Base-by-base conservation (phyloP, 108 stramenopile genomes). In the Nitzschia sp. region DNA sequence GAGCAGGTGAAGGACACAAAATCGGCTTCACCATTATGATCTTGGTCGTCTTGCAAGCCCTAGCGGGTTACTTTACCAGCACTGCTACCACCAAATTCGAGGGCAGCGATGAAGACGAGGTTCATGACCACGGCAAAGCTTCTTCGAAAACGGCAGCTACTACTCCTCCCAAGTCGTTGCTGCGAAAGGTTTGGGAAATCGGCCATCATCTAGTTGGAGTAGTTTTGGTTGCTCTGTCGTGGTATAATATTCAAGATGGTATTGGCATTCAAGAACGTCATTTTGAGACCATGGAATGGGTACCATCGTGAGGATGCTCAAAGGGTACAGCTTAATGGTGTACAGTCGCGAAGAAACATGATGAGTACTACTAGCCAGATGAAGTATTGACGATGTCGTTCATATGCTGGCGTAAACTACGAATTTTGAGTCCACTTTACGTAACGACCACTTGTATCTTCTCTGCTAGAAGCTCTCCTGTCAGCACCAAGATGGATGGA, bases 21-120 rank as follows among this genome's bases (percentile, higher is more conserved):
- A 48, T 66, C 11, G 82, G 82, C 0, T 38, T 83, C 17, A 60
- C 58, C 34, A 64, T 83, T 2, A 63, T 75, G n/a, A 46, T 61
- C 42, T 28, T 83, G 46, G 74, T 64, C 21, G 18, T 73, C n/a
- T 4, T 75, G 17, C 82, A 83, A 65, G 59, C 29, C 4, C 26
- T 83, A 11, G 70, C 30, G 26, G 82, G 78, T 13, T 57, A 26
- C 8, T 61, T 75, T 13, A 21, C 29, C 45, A 26, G 3, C 4
- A 9, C 13, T 3, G 42, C 5, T 33, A 33, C 28, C 36, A n/a
- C 19, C 28, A 42, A 29, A 15, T 9, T 21, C 18, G 28, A 33
- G 23, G 23, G 34, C 36, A 2, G 11, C 34, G 28, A 23, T 3
- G 17, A 31, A 29, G 30, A 23, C 25, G 5, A 13, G 15, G 15